Conservation (phyloP, 208 protist genomes). For the Leishmania major region DNA sequence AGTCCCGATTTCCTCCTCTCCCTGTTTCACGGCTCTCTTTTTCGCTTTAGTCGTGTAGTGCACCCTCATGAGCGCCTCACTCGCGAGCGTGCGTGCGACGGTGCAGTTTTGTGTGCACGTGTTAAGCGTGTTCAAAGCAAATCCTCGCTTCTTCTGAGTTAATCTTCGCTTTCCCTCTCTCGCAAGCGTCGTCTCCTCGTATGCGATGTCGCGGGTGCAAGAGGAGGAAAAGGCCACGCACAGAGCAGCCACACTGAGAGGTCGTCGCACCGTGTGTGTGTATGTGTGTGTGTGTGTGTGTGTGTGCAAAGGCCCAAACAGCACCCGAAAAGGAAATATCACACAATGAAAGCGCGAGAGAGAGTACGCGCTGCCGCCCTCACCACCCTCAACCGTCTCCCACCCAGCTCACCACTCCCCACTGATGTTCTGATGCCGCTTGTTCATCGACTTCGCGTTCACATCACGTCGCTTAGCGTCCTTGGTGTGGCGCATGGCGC, state of each 20-base stretch:
- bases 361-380: neutral
- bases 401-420: slow-evolving; percentile 67
- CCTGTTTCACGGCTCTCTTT: too few species aligned
- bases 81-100: neutral
- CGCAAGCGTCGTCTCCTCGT: neutral
- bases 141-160: neutral
- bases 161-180: neutral
- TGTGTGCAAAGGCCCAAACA: neutral
- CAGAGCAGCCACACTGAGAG: neutral
- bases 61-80: neutral
- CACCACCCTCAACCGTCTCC: neutral
- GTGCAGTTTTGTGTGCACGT: neutral
- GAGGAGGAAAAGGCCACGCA: neutral
- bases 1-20: neutral
- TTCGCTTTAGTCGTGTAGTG: neutral
- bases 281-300: neutral
- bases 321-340: neutral
- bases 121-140: neutral
- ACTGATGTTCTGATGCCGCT: slow-evolving; percentile 84
- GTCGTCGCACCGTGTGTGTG: neutral
- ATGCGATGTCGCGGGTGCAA: neutral
- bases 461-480: slow-evolving; percentile 54
- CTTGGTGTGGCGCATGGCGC: slow-evolving; percentile 72
- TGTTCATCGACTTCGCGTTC: slow-evolving; percentile 48
- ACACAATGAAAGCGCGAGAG: neutral